Evolutionary conservation across 2,329 filamentous ascomycete genomes (phyloP), one percentile per base, ranked within the genome.

Genomic region (Erysiphe pulchra): DNA sequence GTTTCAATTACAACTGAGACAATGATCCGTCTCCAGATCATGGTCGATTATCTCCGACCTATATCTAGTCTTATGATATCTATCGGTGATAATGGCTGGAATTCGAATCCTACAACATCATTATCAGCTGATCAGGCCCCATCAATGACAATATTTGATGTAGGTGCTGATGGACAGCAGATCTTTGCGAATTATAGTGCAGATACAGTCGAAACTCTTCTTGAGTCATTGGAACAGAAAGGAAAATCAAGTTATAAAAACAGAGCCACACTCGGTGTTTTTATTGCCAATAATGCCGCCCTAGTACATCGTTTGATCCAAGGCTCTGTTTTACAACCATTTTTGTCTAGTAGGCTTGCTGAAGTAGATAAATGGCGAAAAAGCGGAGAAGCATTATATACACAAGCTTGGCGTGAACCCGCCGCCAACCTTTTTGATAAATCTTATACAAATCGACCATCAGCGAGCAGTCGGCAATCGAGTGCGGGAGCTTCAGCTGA

Each of bases 31-130:
- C 65, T 98, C 14, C 80, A 90, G 54, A 78, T 78, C 13, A 81
- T 98, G 73, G 81, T 86, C 1, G 75, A 79, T 46, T 95, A 93
- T 60, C 68, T 92, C 18, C 72, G 77, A 7, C 85, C 90, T 1
- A 71, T 98, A 17, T 82, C 82, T 2, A 87, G 82, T 49, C 83
- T 98, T 53, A 77, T 98, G 67, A 77, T 90, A 28, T 93, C 86
- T 0, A 64, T 98, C 10, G 90, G 90, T 16, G 86, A 95, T 54
- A 85, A 86, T 1, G 87, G 87, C 33, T 98, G 90, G 90, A 75
- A 73, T 49, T 67, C 69, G 3, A 65, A 60, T 17, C 61, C 63
- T 10, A 62, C 67, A 38, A 65, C 69, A 10, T 70, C 71, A 11
- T 69, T 69, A 3, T 73, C 71, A 7, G 66, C 65, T 5, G 74